phyloP scores from a whole-genome alignment of 2,329 filamentous ascomycete genomes.

The Botrytis fabae region DNA sequence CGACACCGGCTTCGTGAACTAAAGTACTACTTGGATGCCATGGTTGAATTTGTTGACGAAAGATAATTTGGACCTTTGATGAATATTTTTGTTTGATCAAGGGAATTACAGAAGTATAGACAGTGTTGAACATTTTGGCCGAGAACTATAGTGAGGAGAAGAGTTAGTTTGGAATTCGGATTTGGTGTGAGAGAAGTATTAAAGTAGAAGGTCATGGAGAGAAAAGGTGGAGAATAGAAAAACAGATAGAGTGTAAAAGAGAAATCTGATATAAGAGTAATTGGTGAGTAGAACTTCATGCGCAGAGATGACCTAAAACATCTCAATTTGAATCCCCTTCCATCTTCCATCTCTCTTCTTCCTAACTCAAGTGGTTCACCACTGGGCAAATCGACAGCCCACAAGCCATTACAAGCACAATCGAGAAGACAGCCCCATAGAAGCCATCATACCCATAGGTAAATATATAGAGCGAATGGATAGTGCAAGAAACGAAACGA shows the following conservation, averaged over 20 bases:
- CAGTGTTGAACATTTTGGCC: constrained; percentile 69
- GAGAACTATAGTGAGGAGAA: constrained; percentile 48
- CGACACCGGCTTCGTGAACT: constrained; percentile 79
- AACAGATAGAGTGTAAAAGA: neutral
- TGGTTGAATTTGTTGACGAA: constrained; percentile 89
- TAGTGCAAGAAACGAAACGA: neutral
- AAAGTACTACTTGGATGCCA: constrained; percentile 90
- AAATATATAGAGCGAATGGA: neutral
- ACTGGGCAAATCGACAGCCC: neutral
- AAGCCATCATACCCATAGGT: neutral
- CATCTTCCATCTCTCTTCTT: neutral
- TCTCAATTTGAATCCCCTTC: neutral
- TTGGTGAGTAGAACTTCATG: neutral
- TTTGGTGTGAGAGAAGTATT: neutral
- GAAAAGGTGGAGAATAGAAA: too few relatives aligned
- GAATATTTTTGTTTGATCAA: constrained; percentile 61
- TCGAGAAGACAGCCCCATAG: neutral
- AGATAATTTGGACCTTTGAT: constrained; percentile 67
- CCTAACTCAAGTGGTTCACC: neutral
- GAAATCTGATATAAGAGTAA: neutral
- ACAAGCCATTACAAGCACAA: neutral
- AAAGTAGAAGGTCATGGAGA: neutral
- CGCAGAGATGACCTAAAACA: neutral
- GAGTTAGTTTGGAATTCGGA: neutral
- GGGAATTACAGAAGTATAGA: constrained; percentile 67